Base-by-base conservation (phyloP, 306 rosid genomes). In the Vigna angularis region DNA sequence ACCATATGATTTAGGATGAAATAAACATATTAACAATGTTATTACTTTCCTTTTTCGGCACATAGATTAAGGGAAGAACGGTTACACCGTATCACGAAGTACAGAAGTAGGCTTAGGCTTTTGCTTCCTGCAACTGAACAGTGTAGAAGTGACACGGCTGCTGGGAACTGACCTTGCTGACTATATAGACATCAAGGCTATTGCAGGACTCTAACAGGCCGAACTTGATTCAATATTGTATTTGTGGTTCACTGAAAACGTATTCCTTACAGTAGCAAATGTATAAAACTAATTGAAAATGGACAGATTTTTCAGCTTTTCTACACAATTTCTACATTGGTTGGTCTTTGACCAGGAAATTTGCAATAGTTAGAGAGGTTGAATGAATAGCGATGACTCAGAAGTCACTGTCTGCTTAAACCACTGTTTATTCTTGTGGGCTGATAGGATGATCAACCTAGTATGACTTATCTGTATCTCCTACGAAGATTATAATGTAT, bases 61-160 rank as follows among this genome's bases (percentile, higher is more conserved):
- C 82, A 79, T 76, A 95, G 99, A 61, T 85, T 89, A 58, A 86
- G 97, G 80, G 93, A 89, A 81, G 91, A 87, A 56, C 90, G 99
- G 73, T 80, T 81, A 20, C 83, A 47, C 11, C 89, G 96, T 18
- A 95, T 95, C 72, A 82, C 87, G 50, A 88, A 97, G 86, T 95
- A 95, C 87, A 86, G 88, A 82, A 75, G 78, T 42, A 87, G 99
- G 88, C 97, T 95, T 16, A 89, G 91, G 82, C 98, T 93, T 84
- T 89, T 95, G 79, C 96, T 95, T 79, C 98, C 98, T 67, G 76
- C 85, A 0, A 85, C 75, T n/a, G 96, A 91, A 74, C 93, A 85
- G 81, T 81, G 85, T 77, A 81, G 93, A 68, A 88, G 83, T 73
- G 94, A 93, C 70, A 63, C 86, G 59, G 87, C 92, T 72, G 82